Conservation (phyloP, 2,329 filamentous ascomycete genomes). For the Colletotrichum sp. region DNA sequence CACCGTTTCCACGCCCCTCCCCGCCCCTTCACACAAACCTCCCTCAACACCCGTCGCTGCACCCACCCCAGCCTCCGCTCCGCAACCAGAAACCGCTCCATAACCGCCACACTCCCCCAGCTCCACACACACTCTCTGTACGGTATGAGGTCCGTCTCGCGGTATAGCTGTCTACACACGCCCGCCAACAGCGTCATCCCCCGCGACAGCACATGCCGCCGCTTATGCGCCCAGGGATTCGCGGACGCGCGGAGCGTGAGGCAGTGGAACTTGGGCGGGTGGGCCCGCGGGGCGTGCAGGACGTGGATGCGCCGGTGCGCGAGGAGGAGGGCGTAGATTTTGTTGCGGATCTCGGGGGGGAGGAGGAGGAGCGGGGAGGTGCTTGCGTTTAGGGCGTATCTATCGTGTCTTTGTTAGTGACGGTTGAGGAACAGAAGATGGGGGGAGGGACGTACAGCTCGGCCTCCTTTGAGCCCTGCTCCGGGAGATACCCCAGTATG, state of each 20-base stretch:
- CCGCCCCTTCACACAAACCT: constrained; percentile 28
- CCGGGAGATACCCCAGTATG: constrained; percentile 14
- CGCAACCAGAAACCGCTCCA: constrained; percentile 38
- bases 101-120: constrained; percentile 32
- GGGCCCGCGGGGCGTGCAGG: constrained; percentile 22
- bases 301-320: constrained; percentile 23
- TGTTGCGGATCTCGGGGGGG: constrained; percentile 30
- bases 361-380: constrained; percentile 24
- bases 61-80: constrained; percentile 31
- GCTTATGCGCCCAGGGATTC: constrained; percentile 30
- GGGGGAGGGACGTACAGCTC: neutral
- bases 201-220: neutral
- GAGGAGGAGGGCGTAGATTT: constrained; percentile 27
- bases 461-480: constrained; percentile 11
- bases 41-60: constrained; percentile 34
- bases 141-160: constrained; percentile 38
- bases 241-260: constrained; percentile 27
- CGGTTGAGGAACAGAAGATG: neutral
- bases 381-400: constrained; percentile 12
- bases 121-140: constrained; percentile 39
- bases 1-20: constrained; percentile 27
- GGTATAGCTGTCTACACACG: constrained; percentile 41
- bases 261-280: constrained; percentile 33
- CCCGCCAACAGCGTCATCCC: constrained; percentile 35
- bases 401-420: neutral